Percentiles rank a stretch among this genome's conserved stretches.
Conservation (phyloP, 1,139 yeast genomes). For the Blastobotrys niveus region DNA sequence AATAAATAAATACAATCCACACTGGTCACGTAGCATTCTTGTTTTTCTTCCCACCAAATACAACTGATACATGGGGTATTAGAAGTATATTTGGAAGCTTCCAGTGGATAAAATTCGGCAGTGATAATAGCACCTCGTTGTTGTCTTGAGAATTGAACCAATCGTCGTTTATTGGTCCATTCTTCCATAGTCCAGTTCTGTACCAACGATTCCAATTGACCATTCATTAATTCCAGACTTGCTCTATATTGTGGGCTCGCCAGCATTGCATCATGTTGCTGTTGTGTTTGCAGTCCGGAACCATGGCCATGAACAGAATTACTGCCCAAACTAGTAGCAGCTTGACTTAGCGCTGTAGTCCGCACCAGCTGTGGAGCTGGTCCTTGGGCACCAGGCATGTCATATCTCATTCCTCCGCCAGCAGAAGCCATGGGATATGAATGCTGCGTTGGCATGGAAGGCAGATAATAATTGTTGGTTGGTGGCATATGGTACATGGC, state of each 20-base stretch:
- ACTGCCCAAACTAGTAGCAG: slow-evolving; percentile 26
- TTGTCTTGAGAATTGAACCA: slow-evolving; percentile 33
- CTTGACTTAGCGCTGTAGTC: slow-evolving; percentile 30
- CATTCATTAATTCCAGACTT: slow-evolving; percentile 30
- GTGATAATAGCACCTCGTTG: slow-evolving; percentile 36
- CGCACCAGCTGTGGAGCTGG: slow-evolving; percentile 28
- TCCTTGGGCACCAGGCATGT: slow-evolving; percentile 4
- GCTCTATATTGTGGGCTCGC: slow-evolving; percentile 25
- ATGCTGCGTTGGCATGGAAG: slow-evolving; percentile 6
- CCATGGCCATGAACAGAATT: slow-evolving; percentile 16
- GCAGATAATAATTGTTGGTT: slow-evolving; percentile 7
- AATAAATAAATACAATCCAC: slow-evolving; percentile 58
- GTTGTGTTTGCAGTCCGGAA: slow-evolving; percentile 2
- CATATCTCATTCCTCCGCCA: slow-evolving; percentile 7
- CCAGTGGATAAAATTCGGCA: slow-evolving; percentile 33
- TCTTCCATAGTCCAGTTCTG: slow-evolving; percentile 34
- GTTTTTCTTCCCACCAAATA: slow-evolving; percentile 53
- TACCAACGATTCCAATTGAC: slow-evolving; percentile 34
- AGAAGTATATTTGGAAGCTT: slow-evolving; percentile 30
- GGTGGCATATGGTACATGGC: slow-evolving; percentile 10
- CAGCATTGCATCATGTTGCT: slow-evolving; percentile 16
- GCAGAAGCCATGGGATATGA: slow-evolving; percentile 3
- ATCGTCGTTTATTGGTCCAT: slow-evolving; percentile 31
- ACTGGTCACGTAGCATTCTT: slow-evolving; percentile 52
- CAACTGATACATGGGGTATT: slow-evolving; percentile 46